A percentile compares a stretch with the other conserved stretches of the same genome.
These are phyloP conservation scores for Pseudopithomyces maydicus DNA, from an alignment of 2,329 filamentous ascomycete species.

Conservation along the genomic window DNA sequence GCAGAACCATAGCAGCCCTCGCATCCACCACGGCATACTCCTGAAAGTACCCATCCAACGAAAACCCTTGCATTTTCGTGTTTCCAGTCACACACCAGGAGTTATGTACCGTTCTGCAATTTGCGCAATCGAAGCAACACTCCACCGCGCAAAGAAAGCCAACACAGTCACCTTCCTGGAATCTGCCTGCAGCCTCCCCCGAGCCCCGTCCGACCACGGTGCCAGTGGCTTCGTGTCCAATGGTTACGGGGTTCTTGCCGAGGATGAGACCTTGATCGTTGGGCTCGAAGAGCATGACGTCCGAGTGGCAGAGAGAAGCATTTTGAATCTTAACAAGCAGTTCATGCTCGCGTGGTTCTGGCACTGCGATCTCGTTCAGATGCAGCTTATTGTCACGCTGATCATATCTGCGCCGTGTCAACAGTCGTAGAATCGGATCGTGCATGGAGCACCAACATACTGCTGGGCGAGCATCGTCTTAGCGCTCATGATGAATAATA, in stretches of 20 bases:
- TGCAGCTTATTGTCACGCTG: conserved; percentile 42
- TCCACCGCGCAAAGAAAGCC: conserved; percentile 40
- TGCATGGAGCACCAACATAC: conserved; percentile 8
- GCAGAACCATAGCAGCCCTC: conserved; percentile 33
- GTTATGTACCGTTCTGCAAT: conserved; percentile 37
- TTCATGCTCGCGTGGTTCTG: conserved; percentile 49
- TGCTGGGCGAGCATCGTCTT: conserved; percentile 37
- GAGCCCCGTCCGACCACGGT: conserved; percentile 31
- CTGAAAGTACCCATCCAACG: conserved; percentile 34
- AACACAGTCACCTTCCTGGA: conserved; percentile 38
- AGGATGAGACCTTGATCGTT: conserved; percentile 41
- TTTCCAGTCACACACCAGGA: conserved; percentile 34
- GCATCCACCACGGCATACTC: conserved; percentile 39
- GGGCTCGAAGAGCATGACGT: conserved; percentile 44
- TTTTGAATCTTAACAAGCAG: conserved; percentile 46
- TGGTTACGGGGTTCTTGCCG: conserved; percentile 37
- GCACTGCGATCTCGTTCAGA: conserved; percentile 53
- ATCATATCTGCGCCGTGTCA: conserved; percentile 27
- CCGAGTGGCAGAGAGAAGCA: conserved; percentile 49
- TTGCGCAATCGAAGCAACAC: conserved; percentile 39
- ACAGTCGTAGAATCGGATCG: too few relatives aligned
- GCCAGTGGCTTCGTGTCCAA: conserved; percentile 41
- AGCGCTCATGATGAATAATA: conserved; percentile 16
- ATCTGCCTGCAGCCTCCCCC: conserved; percentile 27
- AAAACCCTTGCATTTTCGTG: conserved; percentile 38